phyloP scores from a whole-genome alignment of 108 stramenopile species.

The Stephanodiscus minutulus region DNA sequence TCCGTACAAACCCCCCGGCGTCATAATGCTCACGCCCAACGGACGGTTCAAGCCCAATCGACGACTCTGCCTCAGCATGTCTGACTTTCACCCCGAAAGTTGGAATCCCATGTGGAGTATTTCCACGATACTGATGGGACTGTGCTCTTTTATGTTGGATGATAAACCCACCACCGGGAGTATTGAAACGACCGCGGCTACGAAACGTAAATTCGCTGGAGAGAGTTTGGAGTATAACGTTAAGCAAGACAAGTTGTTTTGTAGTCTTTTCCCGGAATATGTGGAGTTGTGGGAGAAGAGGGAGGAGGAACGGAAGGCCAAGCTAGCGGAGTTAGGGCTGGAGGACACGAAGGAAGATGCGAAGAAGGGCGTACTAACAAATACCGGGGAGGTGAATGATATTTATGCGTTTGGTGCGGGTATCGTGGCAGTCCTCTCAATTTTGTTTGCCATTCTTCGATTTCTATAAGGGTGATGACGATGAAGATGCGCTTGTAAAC shows the following conservation, averaged over 20 bases:
- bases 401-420: constrained; percentile 66
- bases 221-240: constrained; percentile 88
- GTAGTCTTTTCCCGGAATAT: constrained; percentile 79
- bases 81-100: constrained; percentile 91
- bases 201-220: constrained; percentile 77
- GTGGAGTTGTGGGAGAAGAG: constrained; percentile 67
- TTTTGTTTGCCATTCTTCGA: constrained; percentile 60
- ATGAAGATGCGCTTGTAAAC: background rate
- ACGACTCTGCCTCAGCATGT: constrained; percentile 91
- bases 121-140: constrained; percentile 92
- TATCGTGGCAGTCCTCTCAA: constrained; percentile 66
- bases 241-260: constrained; percentile 62
- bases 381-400: constrained; percentile 26
- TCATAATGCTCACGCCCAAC: constrained; percentile 93
- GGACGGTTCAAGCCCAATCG: constrained; percentile 88
- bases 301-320: constrained; percentile 48
- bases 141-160: constrained; percentile 97
- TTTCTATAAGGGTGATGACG: constrained; percentile 7
- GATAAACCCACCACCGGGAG: constrained; percentile 85
- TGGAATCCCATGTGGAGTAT: constrained; percentile 97
- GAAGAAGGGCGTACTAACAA: constrained; percentile 17
- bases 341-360: constrained; percentile 8
- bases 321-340: constrained; percentile 13
- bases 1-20: constrained; percentile 94
- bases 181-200: constrained; percentile 72